Evolutionary conservation across 306 rosid species (phyloP).

Genomic region (Sophora flavescens): DNA sequence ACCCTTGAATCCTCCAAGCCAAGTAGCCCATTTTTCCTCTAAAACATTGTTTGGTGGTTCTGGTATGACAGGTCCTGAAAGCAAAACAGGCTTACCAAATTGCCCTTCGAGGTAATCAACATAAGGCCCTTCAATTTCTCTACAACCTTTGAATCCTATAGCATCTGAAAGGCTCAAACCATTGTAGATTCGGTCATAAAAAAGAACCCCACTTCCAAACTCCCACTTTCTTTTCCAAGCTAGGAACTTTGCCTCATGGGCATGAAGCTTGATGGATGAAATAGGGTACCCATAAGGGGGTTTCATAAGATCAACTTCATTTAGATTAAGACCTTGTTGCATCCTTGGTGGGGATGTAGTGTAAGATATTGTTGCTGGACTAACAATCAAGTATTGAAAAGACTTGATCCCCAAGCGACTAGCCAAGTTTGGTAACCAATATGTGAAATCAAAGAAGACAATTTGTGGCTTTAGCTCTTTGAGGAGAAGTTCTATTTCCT

Average conservation of each 20-base stretch:
- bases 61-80: constrained; percentile 51
- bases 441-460: constrained; percentile 43
- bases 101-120: constrained; percentile 34
- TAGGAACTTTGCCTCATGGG: constrained; percentile 36
- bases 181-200: not conserved
- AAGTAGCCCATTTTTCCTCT: constrained; percentile 35
- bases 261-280: constrained; percentile 35
- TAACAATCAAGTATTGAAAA: not conserved
- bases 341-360: not conserved
- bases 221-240: not conserved
- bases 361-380: constrained; percentile 6
- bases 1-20: constrained; percentile 41
- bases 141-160: constrained; percentile 47
- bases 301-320: constrained; percentile 33
- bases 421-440: constrained; percentile 50
- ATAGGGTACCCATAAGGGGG: constrained; percentile 44
- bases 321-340: not conserved
- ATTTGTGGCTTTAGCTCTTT: constrained; percentile 38
- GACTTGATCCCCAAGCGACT: constrained; percentile 41
- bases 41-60: constrained; percentile 26
- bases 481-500: constrained; percentile 25
- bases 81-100: constrained; percentile 38
- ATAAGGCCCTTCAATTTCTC: constrained; percentile 48
- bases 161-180: constrained; percentile 40
- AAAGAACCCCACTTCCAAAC: constrained; percentile 48